Conservation (phyloP, 345 rosid species). For the Acer yangbiense region DNA sequence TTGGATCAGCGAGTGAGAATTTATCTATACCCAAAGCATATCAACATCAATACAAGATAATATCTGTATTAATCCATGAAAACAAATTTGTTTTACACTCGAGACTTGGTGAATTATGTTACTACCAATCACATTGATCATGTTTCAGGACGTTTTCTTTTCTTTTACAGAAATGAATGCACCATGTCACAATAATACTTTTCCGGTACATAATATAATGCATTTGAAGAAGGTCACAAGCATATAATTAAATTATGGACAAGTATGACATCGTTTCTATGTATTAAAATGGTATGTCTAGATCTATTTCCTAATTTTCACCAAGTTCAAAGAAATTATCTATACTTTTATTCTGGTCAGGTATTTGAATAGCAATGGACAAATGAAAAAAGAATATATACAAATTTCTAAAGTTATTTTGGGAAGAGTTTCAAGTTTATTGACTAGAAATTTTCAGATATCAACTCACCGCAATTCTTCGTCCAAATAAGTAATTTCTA, state of each 20-base stretch:
- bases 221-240: not conserved
- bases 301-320: not conserved
- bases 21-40: no score
- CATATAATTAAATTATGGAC: not conserved
- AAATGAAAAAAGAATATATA: not conserved
- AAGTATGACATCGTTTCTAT: not conserved
- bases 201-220: not conserved
- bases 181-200: not conserved
- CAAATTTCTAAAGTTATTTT: not conserved
- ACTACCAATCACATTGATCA: not conserved
- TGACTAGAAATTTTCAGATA: not conserved
- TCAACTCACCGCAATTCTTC: slow-evolving; percentile 40
- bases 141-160: not conserved
- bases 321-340: not conserved
- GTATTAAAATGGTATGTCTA: not conserved
- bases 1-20: no score
- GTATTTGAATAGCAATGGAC: not conserved
- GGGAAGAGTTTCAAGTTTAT: not conserved
- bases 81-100: not conserved
- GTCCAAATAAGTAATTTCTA: slow-evolving; percentile 51
- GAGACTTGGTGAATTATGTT: not conserved
- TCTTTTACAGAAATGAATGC: not conserved
- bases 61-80: not conserved
- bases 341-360: not conserved
- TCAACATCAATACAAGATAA: not conserved